A percentile compares a stretch with the other conserved stretches of the same genome.
These are phyloP conservation scores for Yamadazyma pseudoaaseri DNA, from an alignment of 1,139 yeast species.

Conservation along the genomic window DNA sequence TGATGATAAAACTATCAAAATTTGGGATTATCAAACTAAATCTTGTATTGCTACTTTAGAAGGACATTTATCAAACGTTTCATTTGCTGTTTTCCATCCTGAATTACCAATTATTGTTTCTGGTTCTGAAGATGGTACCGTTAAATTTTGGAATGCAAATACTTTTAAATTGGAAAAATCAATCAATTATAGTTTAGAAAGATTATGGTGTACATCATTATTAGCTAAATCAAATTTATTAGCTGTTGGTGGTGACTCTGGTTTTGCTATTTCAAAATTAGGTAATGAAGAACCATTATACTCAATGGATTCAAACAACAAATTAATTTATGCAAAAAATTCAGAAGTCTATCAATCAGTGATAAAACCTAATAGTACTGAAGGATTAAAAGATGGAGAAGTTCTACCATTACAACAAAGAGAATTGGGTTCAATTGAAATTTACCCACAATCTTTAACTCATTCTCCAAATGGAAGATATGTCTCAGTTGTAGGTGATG, in stretches of 20 bases:
- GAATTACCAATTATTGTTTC: slow-evolving; percentile 85
- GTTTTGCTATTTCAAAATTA: slow-evolving; percentile 78
- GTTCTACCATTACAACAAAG: slow-evolving; percentile 70
- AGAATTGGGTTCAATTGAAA: slow-evolving; percentile 89
- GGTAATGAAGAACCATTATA: slow-evolving; percentile 95
- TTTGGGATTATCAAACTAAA: slow-evolving; percentile 98
- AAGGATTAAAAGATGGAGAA: slow-evolving; percentile 79
- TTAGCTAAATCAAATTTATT: slow-evolving; percentile 76
- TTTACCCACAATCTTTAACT: slow-evolving; percentile 79
- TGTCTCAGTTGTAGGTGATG: slow-evolving; percentile 97
- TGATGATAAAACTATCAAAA: slow-evolving; percentile 85
- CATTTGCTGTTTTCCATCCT: slow-evolving; percentile 96
- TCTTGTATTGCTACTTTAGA: slow-evolving; percentile 91
- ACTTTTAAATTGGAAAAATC: slow-evolving; percentile 88
- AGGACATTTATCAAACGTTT: slow-evolving; percentile 92
- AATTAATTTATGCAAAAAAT: slow-evolving; percentile 86
- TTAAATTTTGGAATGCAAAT: slow-evolving; percentile 76
- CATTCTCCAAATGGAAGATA: slow-evolving; percentile 98
- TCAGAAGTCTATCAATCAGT: slow-evolving; percentile 86
- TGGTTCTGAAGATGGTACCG: slow-evolving; percentile 81
- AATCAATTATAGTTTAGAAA: slow-evolving; percentile 84
- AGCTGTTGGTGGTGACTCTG: slow-evolving; percentile 94
- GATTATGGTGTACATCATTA: slow-evolving; percentile 93
- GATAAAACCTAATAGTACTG: slow-evolving; percentile 65
- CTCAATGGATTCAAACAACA: slow-evolving; percentile 91